These are phyloP conservation scores for Guadua angustifolia DNA, from an alignment of 176 grass and related monocot species.

Conservation along the genomic window DNA sequence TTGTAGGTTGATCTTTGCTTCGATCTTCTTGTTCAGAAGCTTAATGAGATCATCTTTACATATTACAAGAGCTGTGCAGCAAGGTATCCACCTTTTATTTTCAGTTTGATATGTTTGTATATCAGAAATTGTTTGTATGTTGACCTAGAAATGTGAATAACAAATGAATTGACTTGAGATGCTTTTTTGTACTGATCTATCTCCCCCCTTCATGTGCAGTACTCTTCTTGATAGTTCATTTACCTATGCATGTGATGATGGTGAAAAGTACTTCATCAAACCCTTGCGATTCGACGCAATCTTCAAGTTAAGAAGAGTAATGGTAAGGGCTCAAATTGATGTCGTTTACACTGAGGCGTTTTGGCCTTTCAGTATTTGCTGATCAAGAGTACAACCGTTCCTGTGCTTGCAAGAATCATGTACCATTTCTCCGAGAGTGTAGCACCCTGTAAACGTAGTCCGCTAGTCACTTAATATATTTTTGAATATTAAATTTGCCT, in stretches of 20 bases:
- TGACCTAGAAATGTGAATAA: not conserved
- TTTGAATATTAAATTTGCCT: not conserved
- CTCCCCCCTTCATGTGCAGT: conserved; percentile 49
- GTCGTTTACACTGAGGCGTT: conserved; percentile 12
- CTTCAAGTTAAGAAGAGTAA: conserved; percentile 97
- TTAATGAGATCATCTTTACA: conserved; percentile 96
- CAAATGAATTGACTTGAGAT: not conserved
- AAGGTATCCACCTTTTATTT: conserved; percentile 63
- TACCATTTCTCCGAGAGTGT: conserved; percentile 22
- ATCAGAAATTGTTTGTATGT: not conserved
- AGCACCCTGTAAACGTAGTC: not conserved
- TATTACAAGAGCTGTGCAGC: conserved; percentile 94
- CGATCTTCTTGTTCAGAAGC: conserved; percentile 93
- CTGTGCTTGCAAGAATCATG: conserved; percentile 6
- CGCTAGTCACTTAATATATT: not conserved
- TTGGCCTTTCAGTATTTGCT: conserved; percentile 25
- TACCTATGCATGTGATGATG: conserved; percentile 81
- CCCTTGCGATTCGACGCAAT: conserved; percentile 83
- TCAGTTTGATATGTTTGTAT: conserved; percentile 22
- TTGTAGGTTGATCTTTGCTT: conserved; percentile 96
- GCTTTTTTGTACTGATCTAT: conserved; percentile 39
- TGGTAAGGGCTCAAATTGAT: conserved; percentile 59
- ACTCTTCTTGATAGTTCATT: conserved; percentile 93
- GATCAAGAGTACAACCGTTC: conserved; percentile 2
- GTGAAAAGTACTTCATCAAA: conserved; percentile 88